Percentiles rank a stretch among this genome's conserved stretches.
phyloP scores from a whole-genome alignment of 139 green algal genomes.

The Tetraselmis striata region DNA sequence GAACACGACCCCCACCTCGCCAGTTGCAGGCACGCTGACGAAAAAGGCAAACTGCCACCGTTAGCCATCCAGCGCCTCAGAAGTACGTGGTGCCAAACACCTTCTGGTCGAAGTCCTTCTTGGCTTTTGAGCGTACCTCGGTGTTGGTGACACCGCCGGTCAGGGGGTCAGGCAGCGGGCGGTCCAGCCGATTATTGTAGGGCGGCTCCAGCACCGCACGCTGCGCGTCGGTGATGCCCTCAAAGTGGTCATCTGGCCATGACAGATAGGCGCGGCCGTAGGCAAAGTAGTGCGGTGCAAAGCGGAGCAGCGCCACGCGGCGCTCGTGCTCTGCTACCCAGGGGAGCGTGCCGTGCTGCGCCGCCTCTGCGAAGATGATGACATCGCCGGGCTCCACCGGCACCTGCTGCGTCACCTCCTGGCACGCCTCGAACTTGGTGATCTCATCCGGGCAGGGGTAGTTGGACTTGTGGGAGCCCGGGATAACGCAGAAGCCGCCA shows the following conservation, averaged over 20 bases:
- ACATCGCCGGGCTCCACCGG: conserved; percentile 11
- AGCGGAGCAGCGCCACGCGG: conserved; percentile 15
- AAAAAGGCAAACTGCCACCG: neutral
- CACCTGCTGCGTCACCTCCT: conserved; percentile 7
- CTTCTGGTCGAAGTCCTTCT: conserved; percentile 22
- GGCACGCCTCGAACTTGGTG: conserved; percentile 5
- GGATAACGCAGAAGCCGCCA: conserved; percentile 17
- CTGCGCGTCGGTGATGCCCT: conserved; percentile 19
- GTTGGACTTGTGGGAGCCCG: conserved; percentile 22
- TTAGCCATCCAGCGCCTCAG: neutral
- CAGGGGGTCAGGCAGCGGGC: neutral
- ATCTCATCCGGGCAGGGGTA: conserved; percentile 9
- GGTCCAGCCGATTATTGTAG: conserved; percentile 12
- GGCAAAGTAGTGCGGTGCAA: conserved; percentile 11
- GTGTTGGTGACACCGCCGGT: neutral
- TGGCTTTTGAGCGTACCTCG: conserved; percentile 1
- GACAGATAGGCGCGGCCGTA: conserved; percentile 19
- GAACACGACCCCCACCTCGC: no score
- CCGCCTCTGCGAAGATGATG: conserved; percentile 19
- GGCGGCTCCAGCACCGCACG: conserved; percentile 18
- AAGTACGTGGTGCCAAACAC: conserved; percentile 18
- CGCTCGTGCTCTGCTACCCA: conserved; percentile 13
- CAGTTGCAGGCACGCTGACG: neutral
- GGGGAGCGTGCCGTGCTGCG: conserved; percentile 22
- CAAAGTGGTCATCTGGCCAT: conserved; percentile 13